Percentiles rank a stretch among this genome's conserved stretches.
Evolutionary conservation across 2,329 filamentous ascomycete genomes (phyloP).

Genomic region (Curvularia lunata): DNA sequence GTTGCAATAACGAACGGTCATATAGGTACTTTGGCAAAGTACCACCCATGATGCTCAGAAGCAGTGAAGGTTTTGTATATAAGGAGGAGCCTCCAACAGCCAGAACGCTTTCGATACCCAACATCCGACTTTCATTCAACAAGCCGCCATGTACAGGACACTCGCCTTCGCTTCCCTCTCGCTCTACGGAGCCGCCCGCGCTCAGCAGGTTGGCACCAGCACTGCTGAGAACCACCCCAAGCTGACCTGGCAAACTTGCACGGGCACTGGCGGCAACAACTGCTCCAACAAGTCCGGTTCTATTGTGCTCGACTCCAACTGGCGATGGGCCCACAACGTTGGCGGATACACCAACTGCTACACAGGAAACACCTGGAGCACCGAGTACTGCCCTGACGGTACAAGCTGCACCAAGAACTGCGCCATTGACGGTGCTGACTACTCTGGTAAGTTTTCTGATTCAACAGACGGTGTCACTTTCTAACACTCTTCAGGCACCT

Average conservation of each 20-base stretch:
- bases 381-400: conserved; percentile 49
- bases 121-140: conserved; percentile 34
- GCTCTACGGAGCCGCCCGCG: conserved; percentile 48
- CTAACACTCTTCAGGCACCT: conserved; percentile 37
- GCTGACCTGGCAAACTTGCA: conserved; percentile 51
- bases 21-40: conserved; percentile 25
- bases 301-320: conserved; percentile 56
- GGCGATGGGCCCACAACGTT: conserved; percentile 57
- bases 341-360: conserved; percentile 58
- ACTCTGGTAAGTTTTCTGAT: conserved; percentile 36
- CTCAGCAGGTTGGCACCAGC: conserved; percentile 52
- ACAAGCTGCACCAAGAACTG: conserved; percentile 50
- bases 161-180: conserved; percentile 51
- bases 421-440: conserved; percentile 53
- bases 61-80: conserved; percentile 36
- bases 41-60: conserved; percentile 16
- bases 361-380: conserved; percentile 54
- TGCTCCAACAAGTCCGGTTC: conserved; percentile 48
- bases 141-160: conserved; percentile 50
- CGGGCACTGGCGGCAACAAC: conserved; percentile 47
- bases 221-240: conserved; percentile 52
- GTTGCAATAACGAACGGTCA: conserved; percentile 28
- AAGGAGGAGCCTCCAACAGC: conserved; percentile 12
- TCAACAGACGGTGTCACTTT: not conserved
- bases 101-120: conserved; percentile 33